Base-by-base conservation (phyloP, 2,329 filamentous ascomycete species). In the Eutypella sp. region DNA sequence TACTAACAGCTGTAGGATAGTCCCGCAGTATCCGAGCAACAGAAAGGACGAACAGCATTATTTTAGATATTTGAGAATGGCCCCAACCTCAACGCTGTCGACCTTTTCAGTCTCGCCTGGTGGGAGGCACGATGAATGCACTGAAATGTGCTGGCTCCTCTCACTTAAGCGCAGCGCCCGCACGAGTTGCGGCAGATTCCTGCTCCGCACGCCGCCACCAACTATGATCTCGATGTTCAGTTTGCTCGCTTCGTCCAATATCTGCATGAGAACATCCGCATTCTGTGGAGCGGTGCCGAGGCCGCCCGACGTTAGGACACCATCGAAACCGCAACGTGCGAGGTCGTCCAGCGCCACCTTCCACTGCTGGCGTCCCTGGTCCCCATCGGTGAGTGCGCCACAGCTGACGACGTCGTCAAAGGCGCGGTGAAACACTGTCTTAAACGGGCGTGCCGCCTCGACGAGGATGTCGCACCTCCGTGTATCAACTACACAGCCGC, bases 401-500 rank as follows among this genome's bases (percentile, higher is more conserved):
- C 43, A 49, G 34, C 51, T 60, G 3, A 75, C 53, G 10, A 79
- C 61, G 16, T 68, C 63, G 54, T 82, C 78, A 47, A 79, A 78
- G 2, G 78, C 78, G 15, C 78, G 71, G 58, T 80, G 77, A 50
- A 81, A 75, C n/a, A 78, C 69, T 50, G 72, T 73, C 15, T 58
- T 59, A 25, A 69, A 68, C 2, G 72, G 74, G 6, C 50, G 55
- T 0, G 76, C 72, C 13, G 65, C 58, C 2, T 53, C 34, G 1
- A 78, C 62, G 4, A 82, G 68, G 42, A 53, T 50, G 2, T 27
- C 43, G 55, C 71, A 76, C 38, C 64, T 55, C n/a, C 58, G 51
- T 6, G 54, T 50, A 51, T 81, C 71, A n/a, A 79, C 52, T 43
- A 47, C 46, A 16, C 56, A 58, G 33, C 27, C 45, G n/a, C n/a